Evolutionary conservation across 75 land plant genomes (phyloP).

Genomic region (Pinus tabuliformis): DNA sequence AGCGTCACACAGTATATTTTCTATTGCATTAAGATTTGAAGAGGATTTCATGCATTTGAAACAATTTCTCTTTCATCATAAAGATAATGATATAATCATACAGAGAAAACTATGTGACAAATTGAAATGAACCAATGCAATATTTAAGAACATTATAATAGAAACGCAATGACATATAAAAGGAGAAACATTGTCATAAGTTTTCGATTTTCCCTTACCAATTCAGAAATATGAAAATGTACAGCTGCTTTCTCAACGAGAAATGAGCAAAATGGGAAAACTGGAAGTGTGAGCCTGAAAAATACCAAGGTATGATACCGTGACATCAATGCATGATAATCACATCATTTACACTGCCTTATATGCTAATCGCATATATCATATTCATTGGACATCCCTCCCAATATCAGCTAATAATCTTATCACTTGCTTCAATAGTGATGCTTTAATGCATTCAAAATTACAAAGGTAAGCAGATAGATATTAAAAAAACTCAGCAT

Average conservation of each 20-base stretch:
- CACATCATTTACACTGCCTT: not conserved
- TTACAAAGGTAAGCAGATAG: slow-evolving; percentile 12
- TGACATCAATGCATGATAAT: not conserved
- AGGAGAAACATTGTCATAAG: not conserved
- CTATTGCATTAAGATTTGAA: not conserved
- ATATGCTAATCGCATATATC: not conserved
- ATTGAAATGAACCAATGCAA: not conserved
- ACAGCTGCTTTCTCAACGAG: slow-evolving; percentile 64
- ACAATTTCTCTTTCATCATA: not conserved
- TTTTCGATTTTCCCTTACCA: slow-evolving; percentile 33
- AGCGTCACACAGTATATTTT: not conserved
- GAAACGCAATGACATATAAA: not conserved
- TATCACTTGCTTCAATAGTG: no score
- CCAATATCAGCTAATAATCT: no score
- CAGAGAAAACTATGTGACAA: not conserved
- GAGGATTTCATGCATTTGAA: not conserved
- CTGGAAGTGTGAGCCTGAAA: slow-evolving; percentile 67
- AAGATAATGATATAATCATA: not conserved
- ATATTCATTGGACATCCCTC: no score
- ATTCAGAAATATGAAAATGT: slow-evolving; percentile 47
- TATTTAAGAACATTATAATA: not conserved
- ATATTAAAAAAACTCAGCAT: slow-evolving; percentile 5
- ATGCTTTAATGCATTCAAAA: no score
- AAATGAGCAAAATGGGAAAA: slow-evolving; percentile 64
- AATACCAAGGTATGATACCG: not conserved